Base-by-base conservation (phyloP, 2,329 filamentous ascomycete genomes). In the Botrytis fabae region DNA sequence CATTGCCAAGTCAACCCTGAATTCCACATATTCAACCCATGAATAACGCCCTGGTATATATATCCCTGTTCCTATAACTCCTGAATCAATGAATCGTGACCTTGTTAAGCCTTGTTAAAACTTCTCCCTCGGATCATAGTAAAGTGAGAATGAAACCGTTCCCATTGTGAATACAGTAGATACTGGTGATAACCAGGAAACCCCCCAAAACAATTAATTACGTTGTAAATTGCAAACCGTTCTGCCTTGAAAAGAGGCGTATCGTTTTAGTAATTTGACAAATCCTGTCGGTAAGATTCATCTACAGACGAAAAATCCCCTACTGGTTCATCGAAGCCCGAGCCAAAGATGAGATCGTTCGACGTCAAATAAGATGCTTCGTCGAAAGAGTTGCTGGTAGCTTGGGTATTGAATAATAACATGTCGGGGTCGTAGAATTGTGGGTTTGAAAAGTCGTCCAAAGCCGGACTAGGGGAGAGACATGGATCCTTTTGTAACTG, bases 51-150 rank as follows among this genome's bases (percentile, higher is more conserved):
- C 38, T 68, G 64, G 64, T 57, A 68, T 68, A 35, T 12, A 12
- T 40, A 8, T 40, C 35, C 32, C 64, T 40, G 18, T 28, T 25
- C 25, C 46, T n/a, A 5, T 54, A 68, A 68, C 64, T 40, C 64
- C 64, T 25, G 54, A 40, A 12, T 38, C 64, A n/a, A 28, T 16
- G 12, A 40, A 57, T 40, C 46, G 35, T 68, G 46, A 57, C 25
- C 48, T 68, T 35, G 18, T 68, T n/a, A 68, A 51, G 51, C 38
- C 4, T 68, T 35, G 18, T 68, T n/a, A 68, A 51, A 66, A 28
- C 4, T 18, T 38, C 14, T 14, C 7, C 18, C 28, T 25, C 51
- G 14, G 38, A 8, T 7, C 63, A 35, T 65, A n/a, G 25, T 4
- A 51, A 12, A 51, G 48, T 54, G 25, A 54, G 10, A 22, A 6